Evolutionary conservation across 495 filamentous ascomycete species (phyloP).

Genomic region (Penicillium antarcticum): DNA sequence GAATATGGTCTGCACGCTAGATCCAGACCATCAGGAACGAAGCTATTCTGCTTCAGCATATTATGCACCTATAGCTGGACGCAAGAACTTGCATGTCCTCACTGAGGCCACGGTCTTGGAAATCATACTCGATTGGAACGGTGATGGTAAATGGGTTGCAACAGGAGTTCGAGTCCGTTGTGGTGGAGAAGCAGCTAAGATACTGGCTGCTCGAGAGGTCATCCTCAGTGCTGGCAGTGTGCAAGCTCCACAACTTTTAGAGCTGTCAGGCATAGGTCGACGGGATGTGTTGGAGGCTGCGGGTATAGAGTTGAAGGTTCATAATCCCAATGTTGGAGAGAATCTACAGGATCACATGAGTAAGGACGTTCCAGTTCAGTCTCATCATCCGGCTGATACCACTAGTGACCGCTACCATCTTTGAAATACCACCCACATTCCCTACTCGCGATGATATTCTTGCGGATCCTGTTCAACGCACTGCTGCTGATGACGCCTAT

Average conservation of each 20-base stretch:
- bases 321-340: slow-evolving; percentile 49
- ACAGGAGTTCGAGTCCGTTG: slow-evolving; percentile 32
- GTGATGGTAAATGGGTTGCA: slow-evolving; percentile 21
- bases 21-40: slow-evolving; percentile 5
- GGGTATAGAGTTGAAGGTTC: slow-evolving; percentile 40
- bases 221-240: slow-evolving; percentile 53
- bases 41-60: slow-evolving; percentile 14
- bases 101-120: slow-evolving; percentile 10
- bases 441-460: slow-evolving; percentile 40
- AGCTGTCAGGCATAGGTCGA: slow-evolving; percentile 52
- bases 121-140: slow-evolving; percentile 11
- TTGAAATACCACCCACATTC: slow-evolving; percentile 42
- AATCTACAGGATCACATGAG: slow-evolving; percentile 57
- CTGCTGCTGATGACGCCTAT: slow-evolving; percentile 34
- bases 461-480: slow-evolving; percentile 23
- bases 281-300: slow-evolving; percentile 33
- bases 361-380: slow-evolving; percentile 12
- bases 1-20: slow-evolving; percentile 31
- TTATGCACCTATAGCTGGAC: background rate
- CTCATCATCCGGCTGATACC: background rate
- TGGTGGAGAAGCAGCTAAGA: slow-evolving; percentile 21
- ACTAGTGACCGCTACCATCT: slow-evolving; percentile 42
- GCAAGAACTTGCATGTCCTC: slow-evolving; percentile 5
- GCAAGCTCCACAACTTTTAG: slow-evolving; percentile 52
- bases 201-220: slow-evolving; percentile 49